Base-by-base conservation (phyloP, 2,329 filamentous ascomycete genomes). In the Ceratocystis papillata region DNA sequence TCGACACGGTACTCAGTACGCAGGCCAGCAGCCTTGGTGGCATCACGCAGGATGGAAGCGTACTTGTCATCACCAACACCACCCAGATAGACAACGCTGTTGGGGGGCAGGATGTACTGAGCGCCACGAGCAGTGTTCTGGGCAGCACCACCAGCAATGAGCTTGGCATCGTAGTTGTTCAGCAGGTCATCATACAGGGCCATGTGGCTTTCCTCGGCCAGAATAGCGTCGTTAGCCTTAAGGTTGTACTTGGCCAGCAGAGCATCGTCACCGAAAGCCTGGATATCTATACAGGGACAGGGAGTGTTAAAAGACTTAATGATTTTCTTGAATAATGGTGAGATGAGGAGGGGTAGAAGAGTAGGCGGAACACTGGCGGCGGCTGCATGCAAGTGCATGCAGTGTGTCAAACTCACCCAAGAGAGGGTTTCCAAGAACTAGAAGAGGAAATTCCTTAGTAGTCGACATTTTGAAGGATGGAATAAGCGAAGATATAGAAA, bases 41-140 rank as follows among this genome's bases (percentile, higher is more conserved):
- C 90, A 71, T 94, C 87, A 73, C 86, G 84, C 69, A 99, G 87
- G 72, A 88, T 91, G 69, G 92, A 87, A 72, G 91, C 89, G 78
- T 96, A 96, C 80, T 96, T 94, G 83, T 99, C 94, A 73, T 93
- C 87, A 71, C 94, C 94, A 67, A 96, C 90, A 74, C 92, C 92
- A 71, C 94, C 94, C 70, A 97, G 84, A 83, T 90, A 99, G 76
- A 96, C 85, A 73, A 95, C 90, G 70, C 89, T 93, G 80, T 96
- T 88, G 68, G 88, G 80, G 41, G 90, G 86, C 67, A 99, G 90
- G 70, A 97, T 86, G 82, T 99, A 99, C 85, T 94, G 90, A 70
- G 93, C 94, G 71, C 94, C 94, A 74, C 94, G 87, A 71, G 94
- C 93, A 65, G 91, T 95, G 84, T 99, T 99, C 80, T 99, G 94